Conservation (phyloP, 176 grass and related monocot genomes). For the Alopecurus myosuroides region DNA sequence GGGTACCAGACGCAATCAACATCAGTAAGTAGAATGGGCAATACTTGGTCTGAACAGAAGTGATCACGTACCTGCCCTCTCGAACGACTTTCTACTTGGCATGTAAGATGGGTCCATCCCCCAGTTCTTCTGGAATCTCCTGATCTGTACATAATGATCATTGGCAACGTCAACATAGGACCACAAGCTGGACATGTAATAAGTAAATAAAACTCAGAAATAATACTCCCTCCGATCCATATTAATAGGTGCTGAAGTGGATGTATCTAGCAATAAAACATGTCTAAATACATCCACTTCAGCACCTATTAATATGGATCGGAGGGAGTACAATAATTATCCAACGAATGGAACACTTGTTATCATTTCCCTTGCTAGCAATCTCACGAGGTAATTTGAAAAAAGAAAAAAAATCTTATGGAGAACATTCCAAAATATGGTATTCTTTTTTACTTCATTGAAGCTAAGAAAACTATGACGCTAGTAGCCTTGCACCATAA, state of each 20-base stretch:
- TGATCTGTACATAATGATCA: conserved; percentile 47
- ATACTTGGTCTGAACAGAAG: not conserved
- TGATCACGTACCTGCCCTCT: conserved; percentile 69
- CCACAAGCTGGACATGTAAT: not conserved
- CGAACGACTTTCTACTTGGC: conserved; percentile 92
- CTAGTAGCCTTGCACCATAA: not conserved
- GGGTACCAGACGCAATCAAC: not conserved
- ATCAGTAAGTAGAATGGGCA: not conserved
- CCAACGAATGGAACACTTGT: not conserved
- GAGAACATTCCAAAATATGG: not conserved
- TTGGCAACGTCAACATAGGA: not conserved
- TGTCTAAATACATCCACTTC: too few species aligned
- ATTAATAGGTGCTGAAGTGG: too few species aligned
- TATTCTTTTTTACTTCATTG: not conserved
- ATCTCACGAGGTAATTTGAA: not conserved
- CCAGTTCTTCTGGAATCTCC: conserved; percentile 84
- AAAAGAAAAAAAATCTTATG: not conserved
- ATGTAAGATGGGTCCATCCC: conserved; percentile 88
- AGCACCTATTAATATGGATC: too few species aligned
- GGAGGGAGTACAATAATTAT: too few species aligned
- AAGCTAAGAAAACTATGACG: not conserved
- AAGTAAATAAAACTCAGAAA: not conserved
- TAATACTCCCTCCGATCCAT: too few species aligned
- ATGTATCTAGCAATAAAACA: too few species aligned
- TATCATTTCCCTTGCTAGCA: not conserved